Evolutionary conservation across 75 land plant species (phyloP).

Genomic region (Isoetes taiwanensis): DNA sequence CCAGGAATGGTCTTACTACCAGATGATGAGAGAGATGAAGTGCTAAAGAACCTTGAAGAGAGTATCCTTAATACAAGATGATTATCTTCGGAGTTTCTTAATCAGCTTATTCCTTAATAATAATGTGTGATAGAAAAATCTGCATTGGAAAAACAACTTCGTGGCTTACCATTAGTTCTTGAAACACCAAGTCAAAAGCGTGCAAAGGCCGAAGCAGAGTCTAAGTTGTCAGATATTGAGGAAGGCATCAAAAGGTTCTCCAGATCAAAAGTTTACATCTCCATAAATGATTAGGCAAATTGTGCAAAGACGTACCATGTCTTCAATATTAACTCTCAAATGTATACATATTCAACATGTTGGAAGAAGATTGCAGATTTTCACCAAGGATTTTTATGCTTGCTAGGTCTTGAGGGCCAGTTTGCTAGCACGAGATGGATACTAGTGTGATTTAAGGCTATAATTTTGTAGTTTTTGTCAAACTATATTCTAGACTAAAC

Average conservation of each 20-base stretch:
- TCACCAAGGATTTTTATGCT: too few relatives aligned
- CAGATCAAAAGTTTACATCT: conserved; percentile 27
- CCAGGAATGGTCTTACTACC: conserved; percentile 24
- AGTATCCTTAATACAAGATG: conserved; percentile 18
- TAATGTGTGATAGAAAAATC: conserved; percentile 8
- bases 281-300: conserved; percentile 1
- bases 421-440: too few relatives aligned
- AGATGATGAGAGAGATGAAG: conserved; percentile 18
- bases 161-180: conserved; percentile 17
- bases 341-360: too few relatives aligned
- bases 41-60: conserved; percentile 18
- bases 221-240: conserved; percentile 17
- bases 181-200: conserved; percentile 27
- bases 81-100: neutral
- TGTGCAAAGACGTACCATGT: neutral
- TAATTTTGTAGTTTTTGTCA: too few relatives aligned
- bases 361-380: too few relatives aligned
- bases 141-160: conserved; percentile 13
- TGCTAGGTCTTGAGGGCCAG: too few relatives aligned
- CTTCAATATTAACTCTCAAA: too few relatives aligned
- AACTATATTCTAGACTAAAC: too few relatives aligned
- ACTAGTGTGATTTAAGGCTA: too few relatives aligned
- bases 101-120: neutral
- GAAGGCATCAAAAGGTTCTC: conserved; percentile 23
- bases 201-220: conserved; percentile 17